Base-by-base conservation (phyloP, 352 stramenopile species). In the Phytophthora rubi region DNA sequence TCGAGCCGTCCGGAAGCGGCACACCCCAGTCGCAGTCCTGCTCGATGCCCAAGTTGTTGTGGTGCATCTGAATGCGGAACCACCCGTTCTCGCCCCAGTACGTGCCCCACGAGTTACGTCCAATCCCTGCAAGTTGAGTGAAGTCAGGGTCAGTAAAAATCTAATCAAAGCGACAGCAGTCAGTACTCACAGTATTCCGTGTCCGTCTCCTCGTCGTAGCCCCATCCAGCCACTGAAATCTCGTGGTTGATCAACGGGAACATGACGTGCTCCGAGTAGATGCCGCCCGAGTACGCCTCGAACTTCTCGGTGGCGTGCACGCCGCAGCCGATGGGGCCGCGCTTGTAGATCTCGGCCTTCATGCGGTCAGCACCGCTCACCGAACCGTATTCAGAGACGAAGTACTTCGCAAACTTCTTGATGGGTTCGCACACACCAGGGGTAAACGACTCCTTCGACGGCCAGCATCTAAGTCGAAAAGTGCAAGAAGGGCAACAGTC, bases 71-170 rank as follows among this genome's bases (percentile, higher is more conserved):
- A 54, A 98, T 97, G 58, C 88, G 83, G 81, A 97, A 97, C 89
- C 92, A 98, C 48, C 93, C 93, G 44, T 98, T 89, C 73, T 97
- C 90, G 30, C 93, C 93, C 92, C 92, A 98, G 76, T 97, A 95
- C 47, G 85, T 97, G 6, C 92, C 92, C 93, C 92, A 98, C 55
- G 85, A 96, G 77, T 98, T 98, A 53, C 93, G 84, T 28, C 87
- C 93, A 45, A 98, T 96, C 91, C 88, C 82, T 90, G 47, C 18
- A 53, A 15, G 15, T 52, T 21, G 4, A 59, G 32, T 0, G 64
- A 1, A 10, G 23, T 62, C 9, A 75, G 56, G 33, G 49, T 2
- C 37, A 35, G 23, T 30, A 47, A 15, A 52, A 30, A 45, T 6
- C 33, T n/a, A 18, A n/a, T 0, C 37, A 45, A 45, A 45, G 37